Conservation (phyloP, 2,329 filamentous ascomycete species). For the Calonectria leucothoes region DNA sequence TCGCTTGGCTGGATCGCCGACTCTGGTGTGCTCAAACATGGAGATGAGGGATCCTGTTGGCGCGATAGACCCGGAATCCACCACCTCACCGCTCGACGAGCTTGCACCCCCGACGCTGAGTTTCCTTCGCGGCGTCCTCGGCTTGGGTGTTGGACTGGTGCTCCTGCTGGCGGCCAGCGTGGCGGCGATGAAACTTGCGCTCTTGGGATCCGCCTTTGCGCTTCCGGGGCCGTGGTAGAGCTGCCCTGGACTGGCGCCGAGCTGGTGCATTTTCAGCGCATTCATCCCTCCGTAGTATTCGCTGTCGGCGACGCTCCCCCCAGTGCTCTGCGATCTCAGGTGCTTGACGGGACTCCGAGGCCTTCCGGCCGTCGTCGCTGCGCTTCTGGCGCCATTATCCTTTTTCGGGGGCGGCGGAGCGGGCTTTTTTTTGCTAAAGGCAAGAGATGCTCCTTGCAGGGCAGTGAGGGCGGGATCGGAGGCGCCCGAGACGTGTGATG, state of each 20-base stretch:
- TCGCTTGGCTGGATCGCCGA: constrained; percentile 50
- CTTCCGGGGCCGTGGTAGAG: constrained; percentile 28
- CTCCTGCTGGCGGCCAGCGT: constrained; percentile 68
- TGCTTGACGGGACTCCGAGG: constrained; percentile 37
- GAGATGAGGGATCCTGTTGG: constrained; percentile 74
- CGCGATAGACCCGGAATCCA: constrained; percentile 67
- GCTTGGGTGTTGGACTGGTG: constrained; percentile 52
- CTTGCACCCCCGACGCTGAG: constrained; percentile 46
- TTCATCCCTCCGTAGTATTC: constrained; percentile 37
- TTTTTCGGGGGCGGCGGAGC: constrained; percentile 36
- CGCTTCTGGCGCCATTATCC: constrained; percentile 56
- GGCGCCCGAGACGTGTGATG: constrained; percentile 43
- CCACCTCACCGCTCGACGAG: constrained; percentile 41
- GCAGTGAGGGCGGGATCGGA: constrained; percentile 57
- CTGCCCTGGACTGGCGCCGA: constrained; percentile 34
- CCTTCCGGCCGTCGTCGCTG: constrained; percentile 56
- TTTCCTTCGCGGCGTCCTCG: constrained; percentile 41
- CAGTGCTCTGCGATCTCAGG: constrained; percentile 53
- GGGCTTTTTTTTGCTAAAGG: constrained; percentile 58
- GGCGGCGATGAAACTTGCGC: constrained; percentile 66
- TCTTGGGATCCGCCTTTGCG: constrained; percentile 54
- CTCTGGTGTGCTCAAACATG: constrained; percentile 71
- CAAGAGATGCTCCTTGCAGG: constrained; percentile 65
- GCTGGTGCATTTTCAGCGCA: constrained; percentile 40
- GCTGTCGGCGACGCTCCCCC: constrained; percentile 45